These are phyloP conservation scores for Diaporthe humulicola DNA, from an alignment of 2,329 filamentous ascomycete genomes.

Conservation along the genomic window DNA sequence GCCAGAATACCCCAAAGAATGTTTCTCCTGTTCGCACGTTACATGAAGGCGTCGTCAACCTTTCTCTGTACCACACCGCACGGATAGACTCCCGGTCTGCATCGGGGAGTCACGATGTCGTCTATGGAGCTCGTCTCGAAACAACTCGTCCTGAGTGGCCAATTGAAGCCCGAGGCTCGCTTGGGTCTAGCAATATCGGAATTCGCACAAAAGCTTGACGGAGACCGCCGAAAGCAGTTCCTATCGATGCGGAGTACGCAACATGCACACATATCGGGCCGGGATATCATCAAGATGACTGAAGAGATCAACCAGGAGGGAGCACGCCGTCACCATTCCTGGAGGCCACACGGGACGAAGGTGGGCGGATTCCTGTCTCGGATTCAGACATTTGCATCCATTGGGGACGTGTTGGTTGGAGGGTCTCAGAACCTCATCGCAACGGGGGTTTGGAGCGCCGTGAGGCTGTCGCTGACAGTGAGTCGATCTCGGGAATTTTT, in stretches of 20 bases:
- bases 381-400: slow-evolving; percentile 30
- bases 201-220: slow-evolving; percentile 1
- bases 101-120: not conserved
- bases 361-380: slow-evolving; percentile 32
- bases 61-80: no score
- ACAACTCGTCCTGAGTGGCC: slow-evolving; percentile 7
- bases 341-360: slow-evolving; percentile 33
- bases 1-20: no score
- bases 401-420: slow-evolving; percentile 37
- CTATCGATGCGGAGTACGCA: not conserved
- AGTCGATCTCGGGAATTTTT: not conserved
- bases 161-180: slow-evolving; percentile 21
- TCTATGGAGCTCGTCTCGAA: slow-evolving; percentile 1
- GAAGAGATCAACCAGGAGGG: slow-evolving; percentile 42
- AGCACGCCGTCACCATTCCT: slow-evolving; percentile 18
- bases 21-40: no score
- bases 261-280: not conserved
- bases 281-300: slow-evolving; percentile 37
- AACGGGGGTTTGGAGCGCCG: slow-evolving; percentile 37
- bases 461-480: slow-evolving; percentile 37
- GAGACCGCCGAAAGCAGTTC: not conserved
- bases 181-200: slow-evolving; percentile 15
- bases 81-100: no score
- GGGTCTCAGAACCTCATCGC: slow-evolving; percentile 39
- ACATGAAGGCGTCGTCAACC: no score